Base-by-base conservation (phyloP, 2,329 filamentous ascomycete species). In the Epichloe festucae region DNA sequence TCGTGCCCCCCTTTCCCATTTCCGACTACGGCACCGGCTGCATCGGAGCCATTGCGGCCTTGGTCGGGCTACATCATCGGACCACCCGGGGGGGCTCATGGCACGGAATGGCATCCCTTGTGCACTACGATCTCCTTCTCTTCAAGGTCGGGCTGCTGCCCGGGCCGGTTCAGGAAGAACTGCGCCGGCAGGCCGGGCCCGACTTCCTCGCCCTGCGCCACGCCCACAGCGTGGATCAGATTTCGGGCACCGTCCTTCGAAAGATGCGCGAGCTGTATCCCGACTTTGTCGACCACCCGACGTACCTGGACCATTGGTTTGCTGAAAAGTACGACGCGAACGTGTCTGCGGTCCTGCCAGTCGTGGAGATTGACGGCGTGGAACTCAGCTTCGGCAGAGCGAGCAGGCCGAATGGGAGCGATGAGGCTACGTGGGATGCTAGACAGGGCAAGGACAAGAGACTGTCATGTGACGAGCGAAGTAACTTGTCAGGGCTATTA, bases 11-110 rank as follows among this genome's bases (percentile, higher is more conserved):
- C 0, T 81, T 82, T 53, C 78, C 78, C 34, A 80, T 81, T 56
- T 79, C 75, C 21, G 78, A 79, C 66, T 87, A 87, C 58, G 83
- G 83, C 40, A 87, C 84, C 0, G 84, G 84, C 34, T 85, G 81
- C 60, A 82, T 86, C 68, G 84, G 83, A 3, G 80, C 81, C 44
- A 81, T 85, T 57, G 79, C 82, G 3, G 82, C 82, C 0, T 63
- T 88, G 38, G 73, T 74, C 0, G 84, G 82, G 1, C 70, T 87
- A 8, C 81, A 79, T 58, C 74, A 76, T 58, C 74, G 84, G 35
- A 77, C 82, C 0, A 80, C 74, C 8, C 12, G 84, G 84, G 17
- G 84, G 84, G 84, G 84, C 1, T 84, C 80, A 1, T 86, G 82
- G 72, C 72, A 81, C 53, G 82, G 82, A 46, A 79, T 76, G 49